These are phyloP conservation scores for Blastobotrys americana DNA, from an alignment of 805 yeast species.

Conservation along the genomic window DNA sequence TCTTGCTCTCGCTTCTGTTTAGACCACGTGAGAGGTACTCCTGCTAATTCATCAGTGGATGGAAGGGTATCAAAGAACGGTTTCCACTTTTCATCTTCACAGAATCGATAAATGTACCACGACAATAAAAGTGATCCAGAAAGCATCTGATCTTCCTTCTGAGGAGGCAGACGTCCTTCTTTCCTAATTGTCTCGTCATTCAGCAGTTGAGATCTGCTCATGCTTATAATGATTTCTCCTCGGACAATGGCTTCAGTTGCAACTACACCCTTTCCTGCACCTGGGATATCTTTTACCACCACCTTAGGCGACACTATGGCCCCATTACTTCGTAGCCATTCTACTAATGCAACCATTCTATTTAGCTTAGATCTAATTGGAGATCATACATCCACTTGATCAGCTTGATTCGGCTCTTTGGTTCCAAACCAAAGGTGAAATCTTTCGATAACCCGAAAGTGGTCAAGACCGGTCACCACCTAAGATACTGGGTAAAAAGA, in stretches of 20 bases:
- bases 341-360: too few relatives aligned
- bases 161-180: slow-evolving; percentile 1
- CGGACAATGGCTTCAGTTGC: slow-evolving; percentile 34
- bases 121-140: slow-evolving; percentile 24
- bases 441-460: too few relatives aligned
- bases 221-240: slow-evolving; percentile 43
- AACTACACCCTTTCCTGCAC: slow-evolving; percentile 60
- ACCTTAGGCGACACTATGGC: slow-evolving; percentile 21
- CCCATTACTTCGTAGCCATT: slow-evolving; percentile 12
- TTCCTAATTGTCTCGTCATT: slow-evolving; percentile 32
- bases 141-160: slow-evolving; percentile 1
- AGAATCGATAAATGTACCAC: slow-evolving; percentile 12
- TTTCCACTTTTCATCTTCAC: slow-evolving; percentile 44
- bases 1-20: slow-evolving; percentile 6
- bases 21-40: slow-evolving; percentile 62
- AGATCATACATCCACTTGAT: too few relatives aligned
- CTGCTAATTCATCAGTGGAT: slow-evolving; percentile 40
- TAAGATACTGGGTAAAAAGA: too few relatives aligned
- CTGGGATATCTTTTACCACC: slow-evolving; percentile 35
- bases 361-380: too few relatives aligned
- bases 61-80: slow-evolving; percentile 68
- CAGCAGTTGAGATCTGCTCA: slow-evolving; percentile 52
- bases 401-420: too few relatives aligned
- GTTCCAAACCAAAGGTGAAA: too few relatives aligned
- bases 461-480: too few relatives aligned